These are phyloP conservation scores for Sporisorium graminicola DNA, from an alignment of 1,284 basidiomycete genomes.

Conservation along the genomic window DNA sequence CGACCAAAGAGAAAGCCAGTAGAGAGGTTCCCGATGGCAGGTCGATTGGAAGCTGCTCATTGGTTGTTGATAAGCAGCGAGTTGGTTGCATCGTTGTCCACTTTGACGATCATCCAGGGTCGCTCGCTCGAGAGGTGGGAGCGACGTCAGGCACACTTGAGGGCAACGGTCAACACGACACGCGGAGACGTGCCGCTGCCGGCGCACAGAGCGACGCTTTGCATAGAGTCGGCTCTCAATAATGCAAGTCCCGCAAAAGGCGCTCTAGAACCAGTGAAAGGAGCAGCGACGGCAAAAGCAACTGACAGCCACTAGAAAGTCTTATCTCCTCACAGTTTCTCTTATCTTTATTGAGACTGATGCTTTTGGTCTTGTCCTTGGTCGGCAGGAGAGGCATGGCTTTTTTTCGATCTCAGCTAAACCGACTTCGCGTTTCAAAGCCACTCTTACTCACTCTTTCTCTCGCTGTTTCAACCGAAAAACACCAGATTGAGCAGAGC, in stretches of 20 bases:
- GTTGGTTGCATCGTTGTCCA: too few species aligned
- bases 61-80: conserved; percentile 16
- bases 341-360: not conserved
- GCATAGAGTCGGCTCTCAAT: too few species aligned
- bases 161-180: too few species aligned
- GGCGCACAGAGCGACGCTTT: not conserved
- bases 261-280: too few species aligned
- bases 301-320: too few species aligned
- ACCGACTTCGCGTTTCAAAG: too few species aligned
- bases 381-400: not conserved
- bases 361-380: not conserved
- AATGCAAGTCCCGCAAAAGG: too few species aligned
- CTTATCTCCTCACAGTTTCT: too few species aligned
- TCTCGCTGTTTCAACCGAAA: too few species aligned
- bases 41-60: conserved; percentile 4
- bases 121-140: not conserved
- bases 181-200: not conserved
- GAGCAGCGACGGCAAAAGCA: not conserved
- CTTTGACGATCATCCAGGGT: not conserved
- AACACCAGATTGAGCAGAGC: too few species aligned
- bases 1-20: not conserved
- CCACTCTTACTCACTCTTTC: too few species aligned
- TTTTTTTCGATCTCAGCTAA: not conserved
- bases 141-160: not conserved
- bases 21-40: not conserved